Evolutionary conservation across 2,329 filamentous ascomycete species (phyloP), one percentile per base, ranked within the genome.

Genomic region (Fusarium sp.): DNA sequence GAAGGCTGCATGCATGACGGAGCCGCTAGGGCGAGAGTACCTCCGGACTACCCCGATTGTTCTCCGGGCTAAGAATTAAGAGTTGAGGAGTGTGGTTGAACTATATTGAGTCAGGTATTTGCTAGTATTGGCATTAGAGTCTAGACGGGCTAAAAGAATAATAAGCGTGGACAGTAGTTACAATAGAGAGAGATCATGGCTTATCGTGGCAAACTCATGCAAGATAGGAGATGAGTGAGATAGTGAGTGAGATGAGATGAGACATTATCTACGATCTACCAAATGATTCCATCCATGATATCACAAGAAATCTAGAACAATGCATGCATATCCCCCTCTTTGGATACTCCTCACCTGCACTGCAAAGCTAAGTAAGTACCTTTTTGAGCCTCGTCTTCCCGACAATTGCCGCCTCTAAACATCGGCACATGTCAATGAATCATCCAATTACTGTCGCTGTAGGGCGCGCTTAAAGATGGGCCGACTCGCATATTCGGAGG

Each of bases 361-460:
- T n/a, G n/a, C n/a, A n/a, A n/a, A n/a, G n/a, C n/a, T n/a, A n/a
- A n/a, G n/a, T n/a, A 42, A 41, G 38, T 25, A 42, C 49, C 56
- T 25, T 49, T 72, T 73, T 67, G 60, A 68, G 54, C 70, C 70
- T 73, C 62, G 35, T 71, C 70, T 73, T 71, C 70, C 70, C 70
- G 70, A 73, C 55, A 73, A 68, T 68, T 73, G 70, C 70, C 70
- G 70, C 51, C 37, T 41, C 46, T 60, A 64, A 23, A 59, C 67
- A 29, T 44, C 67, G 60, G 66, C 60, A 70, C 39, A 60, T 66
- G 45, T 49, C n/a, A 29, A 11, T 23, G 35, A 52, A 29, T 54
- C 38, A 23, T 21, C 64, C 69, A 72, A 73, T 73, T 3, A 38
- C 29, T 33, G n/a, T 23, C 12, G 19, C 29, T 23, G 18, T 25